Evolutionary conservation across 495 filamentous ascomycete species (phyloP).

Genomic region (Xylaria telfairii): DNA sequence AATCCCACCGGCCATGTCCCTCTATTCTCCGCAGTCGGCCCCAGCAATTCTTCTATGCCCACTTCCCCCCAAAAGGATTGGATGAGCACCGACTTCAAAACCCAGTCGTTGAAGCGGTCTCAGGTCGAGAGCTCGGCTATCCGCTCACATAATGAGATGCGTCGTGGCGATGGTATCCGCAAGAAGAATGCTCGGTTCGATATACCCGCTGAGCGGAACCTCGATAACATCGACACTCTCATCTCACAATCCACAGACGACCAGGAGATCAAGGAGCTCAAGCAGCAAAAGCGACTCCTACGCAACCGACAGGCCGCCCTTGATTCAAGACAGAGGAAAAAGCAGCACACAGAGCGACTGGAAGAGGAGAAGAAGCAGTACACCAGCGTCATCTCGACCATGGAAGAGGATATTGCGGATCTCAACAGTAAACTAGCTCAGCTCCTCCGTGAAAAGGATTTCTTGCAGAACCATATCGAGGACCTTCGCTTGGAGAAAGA

Average conservation of each 20-base stretch:
- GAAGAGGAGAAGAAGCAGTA: slow-evolving; percentile 96
- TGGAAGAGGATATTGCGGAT: slow-evolving; percentile 79
- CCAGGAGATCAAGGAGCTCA: slow-evolving; percentile 95
- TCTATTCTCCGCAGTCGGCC: slow-evolving; percentile 57
- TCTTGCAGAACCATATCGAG: slow-evolving; percentile 76
- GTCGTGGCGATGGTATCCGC: slow-evolving; percentile 88
- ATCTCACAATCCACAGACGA: slow-evolving; percentile 90
- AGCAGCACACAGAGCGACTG: slow-evolving; percentile 95
- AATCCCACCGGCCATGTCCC: slow-evolving; percentile 54
- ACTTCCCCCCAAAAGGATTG: slow-evolving; percentile 62
- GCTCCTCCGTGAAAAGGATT: slow-evolving; percentile 69
- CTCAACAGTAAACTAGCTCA: slow-evolving; percentile 72
- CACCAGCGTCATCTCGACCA: slow-evolving; percentile 70
- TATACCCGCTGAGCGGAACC: slow-evolving; percentile 90
- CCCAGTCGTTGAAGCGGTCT: slow-evolving; percentile 72
- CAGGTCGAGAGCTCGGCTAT: slow-evolving; percentile 72
- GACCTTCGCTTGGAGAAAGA: slow-evolving; percentile 85
- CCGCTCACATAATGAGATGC: slow-evolving; percentile 79
- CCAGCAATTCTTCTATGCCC: slow-evolving; percentile 52
- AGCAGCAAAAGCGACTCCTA: slow-evolving; percentile 95
- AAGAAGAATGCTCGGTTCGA: slow-evolving; percentile 99
- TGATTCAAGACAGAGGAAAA: slow-evolving; percentile 97
- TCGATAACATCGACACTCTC: slow-evolving; percentile 92
- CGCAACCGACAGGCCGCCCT: slow-evolving; percentile 97
- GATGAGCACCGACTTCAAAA: slow-evolving; percentile 60